A percentile compares a stretch with the other conserved stretches of the same genome.
Conservation (phyloP, 2,329 filamentous ascomycete species). For the Botryotinia narcissicola region DNA sequence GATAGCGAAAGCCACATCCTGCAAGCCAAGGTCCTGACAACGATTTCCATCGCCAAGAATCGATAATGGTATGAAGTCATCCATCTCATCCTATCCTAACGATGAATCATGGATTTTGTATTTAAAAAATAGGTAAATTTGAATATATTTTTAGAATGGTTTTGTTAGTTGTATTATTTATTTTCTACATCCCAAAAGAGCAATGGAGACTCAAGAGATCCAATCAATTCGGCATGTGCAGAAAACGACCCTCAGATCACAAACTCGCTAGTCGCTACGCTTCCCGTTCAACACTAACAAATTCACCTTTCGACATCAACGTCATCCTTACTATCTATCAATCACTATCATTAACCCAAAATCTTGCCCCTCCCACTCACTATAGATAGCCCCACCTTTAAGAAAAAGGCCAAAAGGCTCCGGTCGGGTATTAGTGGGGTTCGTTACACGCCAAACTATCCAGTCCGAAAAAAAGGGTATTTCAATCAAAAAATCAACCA, state of each 20-base stretch:
- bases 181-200: not conserved
- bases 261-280: not conserved
- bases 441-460: not conserved
- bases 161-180: not conserved
- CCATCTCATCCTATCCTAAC: not conserved
- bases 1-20: not conserved
- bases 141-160: not conserved
- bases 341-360: not conserved
- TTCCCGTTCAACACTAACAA: not conserved
- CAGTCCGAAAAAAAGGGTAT: not conserved
- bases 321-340: not conserved
- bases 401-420: not conserved
- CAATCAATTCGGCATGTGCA: not conserved
- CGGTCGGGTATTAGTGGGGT: not conserved
- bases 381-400: not conserved
- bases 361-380: not conserved
- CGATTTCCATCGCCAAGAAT: not conserved
- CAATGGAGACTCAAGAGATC: not conserved
- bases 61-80: not conserved
- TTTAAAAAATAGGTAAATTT: not conserved
- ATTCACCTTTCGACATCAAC: not conserved
- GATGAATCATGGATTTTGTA: not conserved
- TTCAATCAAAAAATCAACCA: not conserved
- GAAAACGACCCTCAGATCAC: not conserved
- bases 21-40: not conserved